Evolutionary conservation across 345 rosid genomes (phyloP), one percentile per base, ranked within the genome.

Genomic region (Turnera subulata): DNA sequence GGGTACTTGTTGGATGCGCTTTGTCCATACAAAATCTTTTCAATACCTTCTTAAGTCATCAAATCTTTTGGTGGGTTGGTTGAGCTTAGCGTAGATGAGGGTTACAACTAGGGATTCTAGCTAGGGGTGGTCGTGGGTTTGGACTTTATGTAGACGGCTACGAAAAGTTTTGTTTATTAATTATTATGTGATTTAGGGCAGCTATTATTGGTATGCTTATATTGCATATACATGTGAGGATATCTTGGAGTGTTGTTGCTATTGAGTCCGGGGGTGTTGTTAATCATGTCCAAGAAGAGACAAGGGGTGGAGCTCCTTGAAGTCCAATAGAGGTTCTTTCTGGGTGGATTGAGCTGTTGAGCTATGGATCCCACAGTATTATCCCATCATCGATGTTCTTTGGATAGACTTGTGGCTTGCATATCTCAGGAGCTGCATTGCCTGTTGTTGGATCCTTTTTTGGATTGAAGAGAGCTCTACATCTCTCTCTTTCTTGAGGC

Each of bases 391-490:
- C 0, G 18, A 7, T 0, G n/a, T 13, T 0, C 15, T n/a, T 23
- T 17, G 72, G 86, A 80, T 76, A 66, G 95, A 82, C 58, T 50
- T 83, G 80, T 63, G 97, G 97, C 83, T 81, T 90, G 81, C 97
- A 81, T 90, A 86, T 80, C 77, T 77, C 78, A 77, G 92, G 92
- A 86, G 97, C 90, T 81, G 56, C 65, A 76, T 73, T 65, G 38
- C 78, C 73, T 62, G 0, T 13, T 32, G 73, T 72, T 72, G 25
- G 71, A 75, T 77, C 84, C 76, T 77, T 78, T 57, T 84, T 90
- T 90, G 95, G 95, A 89, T 84, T 89, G 95, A 86, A 89, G 92
- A 92, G 97, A 89, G 92, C 92, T 89, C 97, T 82, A 79, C 82
- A 39, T 44, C 26, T 29, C 8, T 29, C 35, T n/a, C n/a, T 8